phyloP scores from a whole-genome alignment of 2,329 filamentous ascomycete species.

The Aspergillus neotritici region DNA sequence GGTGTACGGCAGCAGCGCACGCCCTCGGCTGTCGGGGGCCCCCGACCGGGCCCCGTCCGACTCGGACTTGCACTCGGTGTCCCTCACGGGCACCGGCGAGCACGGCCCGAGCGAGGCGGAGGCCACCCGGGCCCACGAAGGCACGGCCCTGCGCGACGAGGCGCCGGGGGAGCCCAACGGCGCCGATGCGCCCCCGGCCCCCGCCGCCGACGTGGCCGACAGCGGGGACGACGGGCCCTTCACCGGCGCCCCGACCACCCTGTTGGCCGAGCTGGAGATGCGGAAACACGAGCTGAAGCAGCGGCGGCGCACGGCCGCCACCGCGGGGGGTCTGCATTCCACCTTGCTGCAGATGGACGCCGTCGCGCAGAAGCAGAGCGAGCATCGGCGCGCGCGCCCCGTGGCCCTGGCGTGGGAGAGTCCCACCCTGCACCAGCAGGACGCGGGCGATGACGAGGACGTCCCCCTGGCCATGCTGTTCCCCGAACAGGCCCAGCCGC shows the following conservation, averaged over 20 bases:
- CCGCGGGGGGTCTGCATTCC: constrained; percentile 76
- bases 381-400: constrained; percentile 62
- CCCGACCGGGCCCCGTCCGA: constrained; percentile 15
- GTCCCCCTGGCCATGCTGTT: constrained; percentile 80
- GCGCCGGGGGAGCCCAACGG: constrained; percentile 9
- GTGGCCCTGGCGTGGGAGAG: constrained; percentile 87
- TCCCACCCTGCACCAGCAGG: constrained; percentile 36
- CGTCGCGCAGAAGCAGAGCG: constrained; percentile 77
- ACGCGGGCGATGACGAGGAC: constrained; percentile 67
- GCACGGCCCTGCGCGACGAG: constrained; percentile 13
- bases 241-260: constrained; percentile 74
- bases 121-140: constrained; percentile 17
- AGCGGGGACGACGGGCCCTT: constrained; percentile 46
- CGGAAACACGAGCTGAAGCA: constrained; percentile 83
- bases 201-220: constrained; percentile 30
- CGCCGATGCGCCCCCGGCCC: constrained; percentile 11
- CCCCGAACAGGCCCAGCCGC: constrained; percentile 40
- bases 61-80: constrained; percentile 11
- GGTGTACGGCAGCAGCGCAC: constrained; percentile 57
- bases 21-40: constrained; percentile 1
- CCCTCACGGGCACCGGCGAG: constrained; percentile 7
- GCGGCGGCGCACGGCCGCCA: constrained; percentile 64
- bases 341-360: constrained; percentile 88
- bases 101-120: constrained; percentile 17
- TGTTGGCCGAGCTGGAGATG: constrained; percentile 85